A percentile compares a stretch with the other conserved stretches of the same genome.
Evolutionary conservation across 106 monocot genomes (phyloP).

Genomic region (Dioscorea dumetorum): DNA sequence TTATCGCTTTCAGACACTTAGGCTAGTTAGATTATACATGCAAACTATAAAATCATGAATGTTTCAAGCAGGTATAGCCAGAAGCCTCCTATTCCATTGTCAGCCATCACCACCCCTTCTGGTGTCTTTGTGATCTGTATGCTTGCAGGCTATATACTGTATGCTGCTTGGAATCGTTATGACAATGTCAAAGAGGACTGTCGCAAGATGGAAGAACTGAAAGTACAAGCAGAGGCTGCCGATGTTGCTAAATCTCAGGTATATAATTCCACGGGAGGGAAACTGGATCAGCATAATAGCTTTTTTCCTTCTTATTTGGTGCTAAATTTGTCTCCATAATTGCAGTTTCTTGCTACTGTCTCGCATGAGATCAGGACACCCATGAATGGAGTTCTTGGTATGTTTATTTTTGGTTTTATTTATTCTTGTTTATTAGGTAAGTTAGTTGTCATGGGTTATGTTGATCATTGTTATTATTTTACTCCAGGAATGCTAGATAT

Average conservation of each 20-base stretch:
- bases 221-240: slow-evolving; percentile 94
- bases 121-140: slow-evolving; percentile 59
- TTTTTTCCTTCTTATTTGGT: too few species aligned
- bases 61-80: slow-evolving; percentile 55
- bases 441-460: not conserved
- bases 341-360: slow-evolving; percentile 96
- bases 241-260: slow-evolving; percentile 99
- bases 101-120: slow-evolving; percentile 49
- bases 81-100: slow-evolving; percentile 55
- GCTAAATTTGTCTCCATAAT: slow-evolving; percentile 1
- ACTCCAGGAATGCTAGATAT: slow-evolving; percentile 93
- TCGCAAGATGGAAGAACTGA: slow-evolving; percentile 88
- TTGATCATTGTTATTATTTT: not conserved
- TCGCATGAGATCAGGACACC: slow-evolving; percentile 99
- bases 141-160: slow-evolving; percentile 52
- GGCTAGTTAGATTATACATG: too few species aligned
- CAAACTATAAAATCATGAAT: not conserved
- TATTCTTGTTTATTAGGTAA: not conserved
- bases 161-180: slow-evolving; percentile 63
- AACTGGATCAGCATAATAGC: not conserved
- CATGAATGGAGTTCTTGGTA: slow-evolving; percentile 99
- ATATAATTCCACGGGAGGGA: not conserved
- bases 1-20: too few species aligned
- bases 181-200: slow-evolving; percentile 70
- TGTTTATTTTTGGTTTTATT: not conserved